Conservation (phyloP, 2,329 filamentous ascomycete genomes). For the Grosmannia serpens region DNA sequence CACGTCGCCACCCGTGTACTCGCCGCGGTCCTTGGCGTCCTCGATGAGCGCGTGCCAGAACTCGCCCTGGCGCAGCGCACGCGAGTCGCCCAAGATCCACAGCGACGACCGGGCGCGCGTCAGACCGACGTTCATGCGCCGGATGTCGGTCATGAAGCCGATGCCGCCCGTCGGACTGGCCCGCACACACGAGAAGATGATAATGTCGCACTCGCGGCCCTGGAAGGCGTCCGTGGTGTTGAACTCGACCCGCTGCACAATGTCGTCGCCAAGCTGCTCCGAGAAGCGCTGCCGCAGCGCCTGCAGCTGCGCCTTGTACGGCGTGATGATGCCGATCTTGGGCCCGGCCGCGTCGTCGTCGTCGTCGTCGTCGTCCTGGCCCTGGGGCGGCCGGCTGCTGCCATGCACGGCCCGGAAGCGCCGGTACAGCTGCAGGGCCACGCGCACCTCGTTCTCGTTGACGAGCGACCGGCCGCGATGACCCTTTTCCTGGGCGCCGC, state of each 20-base stretch:
- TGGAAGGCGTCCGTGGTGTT: constrained; percentile 99
- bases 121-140: constrained; percentile 97
- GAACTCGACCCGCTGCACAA: constrained; percentile 79
- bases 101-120: constrained; percentile 93
- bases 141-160: constrained; percentile 95
- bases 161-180: constrained; percentile 88
- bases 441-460: constrained; percentile 76
- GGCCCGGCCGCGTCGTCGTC: constrained; percentile 56
- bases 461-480: constrained; percentile 78
- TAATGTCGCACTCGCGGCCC: constrained; percentile 91
- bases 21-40: constrained; percentile 62
- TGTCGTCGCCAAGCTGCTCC: constrained; percentile 58
- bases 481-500: constrained; percentile 75
- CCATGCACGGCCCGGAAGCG: constrained; percentile 45
- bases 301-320: constrained; percentile 86
- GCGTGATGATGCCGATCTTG: constrained; percentile 94
- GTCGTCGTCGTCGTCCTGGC: constrained; percentile 40
- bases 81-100: constrained; percentile 90
- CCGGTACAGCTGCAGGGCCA: constrained; percentile 76
- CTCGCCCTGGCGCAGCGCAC: constrained; percentile 72
- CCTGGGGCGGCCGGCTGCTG: not conserved
- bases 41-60: constrained; percentile 84
- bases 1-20: constrained; percentile 61
- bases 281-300: constrained; percentile 69
- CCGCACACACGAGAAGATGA: constrained; percentile 97